A percentile compares a stretch with the other conserved stretches of the same genome.
Conservation (phyloP, 1,139 yeast species). For the Taphrina flavorubra region DNA sequence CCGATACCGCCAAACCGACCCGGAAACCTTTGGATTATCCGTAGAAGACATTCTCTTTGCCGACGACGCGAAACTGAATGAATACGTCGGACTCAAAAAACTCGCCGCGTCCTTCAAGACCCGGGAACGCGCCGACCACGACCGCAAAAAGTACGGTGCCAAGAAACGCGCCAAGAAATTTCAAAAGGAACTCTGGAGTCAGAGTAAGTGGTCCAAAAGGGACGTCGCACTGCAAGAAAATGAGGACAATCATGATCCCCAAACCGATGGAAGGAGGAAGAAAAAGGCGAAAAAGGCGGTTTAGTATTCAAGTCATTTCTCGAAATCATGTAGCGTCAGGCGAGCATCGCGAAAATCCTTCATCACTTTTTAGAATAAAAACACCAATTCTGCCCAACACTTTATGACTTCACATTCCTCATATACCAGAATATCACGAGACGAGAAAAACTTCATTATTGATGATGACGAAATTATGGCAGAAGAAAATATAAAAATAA, state of each 20-base stretch:
- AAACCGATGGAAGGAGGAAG: conserved; percentile 2
- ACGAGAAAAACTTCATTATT: too few species aligned
- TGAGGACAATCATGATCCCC: neutral
- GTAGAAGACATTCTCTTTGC: conserved; percentile 89
- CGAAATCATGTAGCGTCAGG: neutral
- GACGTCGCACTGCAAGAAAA: neutral
- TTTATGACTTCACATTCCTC: too few species aligned
- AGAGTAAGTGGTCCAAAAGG: conserved; percentile 20
- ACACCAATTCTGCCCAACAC: too few species aligned
- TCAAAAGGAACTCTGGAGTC: conserved; percentile 69
- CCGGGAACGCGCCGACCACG: conserved; percentile 72
- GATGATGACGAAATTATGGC: neutral
- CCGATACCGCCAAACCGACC: conserved; percentile 91
- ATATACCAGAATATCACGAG: neutral
- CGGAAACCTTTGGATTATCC: conserved; percentile 86
- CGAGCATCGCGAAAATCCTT: conserved; percentile 17
- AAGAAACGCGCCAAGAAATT: conserved; percentile 83
- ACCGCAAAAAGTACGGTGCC: conserved; percentile 82
- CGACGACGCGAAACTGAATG: conserved; percentile 82
- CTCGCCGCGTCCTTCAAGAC: conserved; percentile 85
- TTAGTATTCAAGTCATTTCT: neutral
- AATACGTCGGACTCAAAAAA: conserved; percentile 83
- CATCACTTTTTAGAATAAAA: too few species aligned
- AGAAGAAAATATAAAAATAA: too few species aligned
- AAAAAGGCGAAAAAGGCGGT: conserved; percentile 19